phyloP scores from a whole-genome alignment of 805 yeast species.

The Tetrapisispora iriomotensis region DNA sequence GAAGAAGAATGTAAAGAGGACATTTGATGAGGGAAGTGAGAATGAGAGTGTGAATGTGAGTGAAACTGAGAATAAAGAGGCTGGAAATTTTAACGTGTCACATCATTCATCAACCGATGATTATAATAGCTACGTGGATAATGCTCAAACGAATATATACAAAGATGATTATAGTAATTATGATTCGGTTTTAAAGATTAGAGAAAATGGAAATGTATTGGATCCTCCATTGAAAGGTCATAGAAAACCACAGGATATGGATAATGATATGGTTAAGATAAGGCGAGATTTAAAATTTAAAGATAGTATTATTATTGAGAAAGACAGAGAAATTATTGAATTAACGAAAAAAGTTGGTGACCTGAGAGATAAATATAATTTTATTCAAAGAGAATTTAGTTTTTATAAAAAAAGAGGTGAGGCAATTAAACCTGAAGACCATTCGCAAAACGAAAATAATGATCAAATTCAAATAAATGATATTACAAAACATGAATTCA shows the following conservation, averaged over 20 bases:
- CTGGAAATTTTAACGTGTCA: no score
- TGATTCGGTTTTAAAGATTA: background rate
- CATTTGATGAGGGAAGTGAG: no score
- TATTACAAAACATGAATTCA: constrained; percentile 19
- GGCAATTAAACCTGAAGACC: no score
- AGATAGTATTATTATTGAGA: constrained; percentile 16
- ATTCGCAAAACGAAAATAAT: background rate
- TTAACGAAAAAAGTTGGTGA: constrained; percentile 9
- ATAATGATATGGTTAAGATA: constrained; percentile 8
- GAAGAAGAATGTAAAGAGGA: no score
- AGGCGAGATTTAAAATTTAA: constrained; percentile 13
- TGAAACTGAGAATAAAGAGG: background rate
- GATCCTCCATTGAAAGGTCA: background rate
- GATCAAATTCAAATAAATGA: background rate
- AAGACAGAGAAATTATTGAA: constrained; percentile 18
- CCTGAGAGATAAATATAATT: constrained; percentile 20
- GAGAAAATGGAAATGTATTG: background rate
- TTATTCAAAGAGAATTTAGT: constrained; percentile 20
- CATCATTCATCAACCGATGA: no score
- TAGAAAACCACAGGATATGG: constrained; percentile 4
- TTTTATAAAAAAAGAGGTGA: constrained; percentile 20
- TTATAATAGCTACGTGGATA: background rate
- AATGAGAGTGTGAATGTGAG: no score
- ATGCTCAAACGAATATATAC: background rate
- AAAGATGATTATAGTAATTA: background rate